Evolutionary conservation across 2,329 filamentous ascomycete genomes (phyloP).

Genomic region (Sporothrix mexicana): DNA sequence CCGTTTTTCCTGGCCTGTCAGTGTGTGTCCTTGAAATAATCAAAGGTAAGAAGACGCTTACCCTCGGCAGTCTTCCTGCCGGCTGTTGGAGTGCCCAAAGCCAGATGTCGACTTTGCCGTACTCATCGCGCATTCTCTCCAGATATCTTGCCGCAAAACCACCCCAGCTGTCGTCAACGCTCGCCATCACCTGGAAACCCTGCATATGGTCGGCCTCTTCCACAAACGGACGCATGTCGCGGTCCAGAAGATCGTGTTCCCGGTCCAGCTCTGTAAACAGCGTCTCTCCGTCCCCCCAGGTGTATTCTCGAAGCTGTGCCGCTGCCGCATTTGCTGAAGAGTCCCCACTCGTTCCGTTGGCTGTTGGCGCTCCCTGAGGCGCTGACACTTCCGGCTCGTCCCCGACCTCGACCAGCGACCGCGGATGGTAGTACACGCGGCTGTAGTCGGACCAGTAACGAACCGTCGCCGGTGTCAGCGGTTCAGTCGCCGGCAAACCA

Average conservation of each 20-base stretch:
- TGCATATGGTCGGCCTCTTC: constrained; percentile 95
- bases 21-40: background rate
- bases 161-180: constrained; percentile 79
- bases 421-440: constrained; percentile 88
- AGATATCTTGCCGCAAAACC: constrained; percentile 76
- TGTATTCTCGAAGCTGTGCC: constrained; percentile 2
- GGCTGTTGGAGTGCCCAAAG: constrained; percentile 80
- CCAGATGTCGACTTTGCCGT: constrained; percentile 85
- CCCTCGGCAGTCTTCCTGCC: constrained; percentile 58
- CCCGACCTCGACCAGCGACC: constrained; percentile 77
- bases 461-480: constrained; percentile 71
- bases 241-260: constrained; percentile 85
- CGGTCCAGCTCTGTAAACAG: constrained; percentile 75
- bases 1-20: constrained; percentile 60
- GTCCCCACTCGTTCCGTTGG: background rate
- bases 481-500: constrained; percentile 64
- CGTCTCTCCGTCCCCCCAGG: constrained; percentile 74
- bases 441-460: constrained; percentile 98
- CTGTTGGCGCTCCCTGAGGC: background rate
- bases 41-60: constrained; percentile 43
- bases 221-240: constrained; percentile 85
- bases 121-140: constrained; percentile 84
- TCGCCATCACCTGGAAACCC: constrained; percentile 77
- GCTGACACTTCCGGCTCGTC: constrained; percentile 34
- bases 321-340: background rate